Evolutionary conservation across 1,139 yeast genomes (phyloP), one percentile per base, ranked within the genome.

Genomic region (Candida glucosophila): DNA sequence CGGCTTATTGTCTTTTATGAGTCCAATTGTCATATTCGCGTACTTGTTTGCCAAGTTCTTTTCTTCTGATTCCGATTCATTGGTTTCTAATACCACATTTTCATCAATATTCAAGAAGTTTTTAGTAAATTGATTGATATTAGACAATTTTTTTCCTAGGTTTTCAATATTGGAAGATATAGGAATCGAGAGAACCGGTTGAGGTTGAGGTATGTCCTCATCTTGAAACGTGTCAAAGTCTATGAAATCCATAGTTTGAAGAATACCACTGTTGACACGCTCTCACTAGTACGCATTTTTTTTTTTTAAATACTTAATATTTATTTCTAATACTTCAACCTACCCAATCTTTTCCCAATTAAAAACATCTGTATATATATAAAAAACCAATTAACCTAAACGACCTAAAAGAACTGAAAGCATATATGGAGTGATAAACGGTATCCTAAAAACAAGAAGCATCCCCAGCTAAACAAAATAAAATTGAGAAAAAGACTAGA

Each of bases 121-220:
- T 23, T 55, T 47, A 4, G 58, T 44, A 23, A 62, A 37, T 21
- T 41, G 50, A 37, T 53, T 52, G 33, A 63, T 49, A 20, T 49
- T 52, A 25, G 66, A 47, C 26, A 62, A 40, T 27, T 46, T 50
- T 31, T 58, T 52, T 20, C 66, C 53, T 10, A 62, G 34, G 22
- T 32, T 47, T 30, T 61, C 67, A 15, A 62, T 58, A 34, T 62
- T 60, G n/a, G 65, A 39, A 11, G 61, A 43, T 9, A 61, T 43
- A 3, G 69, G 67, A 15, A 64, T 38, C n/a, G 66, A 49, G 18
- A 63, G 50, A n/a, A 69, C 59, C 12, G 68, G 67, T 31, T 62
- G 67, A 6, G 69, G 69, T 25, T 56, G 61, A 4, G 67, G 67
- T 14, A 57, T 41, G 27, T 43, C 44, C 25, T 46, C 55, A 17